A percentile compares a stretch with the other conserved stretches of the same genome.
Evolutionary conservation across 306 rosid genomes (phyloP).

Genomic region (Vicia sativa): DNA sequence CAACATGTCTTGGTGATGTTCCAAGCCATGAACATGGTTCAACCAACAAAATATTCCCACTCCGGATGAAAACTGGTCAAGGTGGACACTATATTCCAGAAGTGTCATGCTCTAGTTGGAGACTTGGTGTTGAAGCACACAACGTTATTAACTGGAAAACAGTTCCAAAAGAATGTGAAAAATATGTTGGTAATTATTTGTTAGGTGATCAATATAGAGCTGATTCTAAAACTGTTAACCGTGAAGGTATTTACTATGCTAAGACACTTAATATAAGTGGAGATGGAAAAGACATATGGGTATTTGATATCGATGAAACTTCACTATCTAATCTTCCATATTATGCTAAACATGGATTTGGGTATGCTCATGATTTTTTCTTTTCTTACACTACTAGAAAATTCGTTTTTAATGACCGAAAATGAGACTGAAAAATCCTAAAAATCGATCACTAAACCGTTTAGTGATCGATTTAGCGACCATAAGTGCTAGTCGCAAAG

Average conservation of each 20-base stretch:
- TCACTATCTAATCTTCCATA: slow-evolving; percentile 60
- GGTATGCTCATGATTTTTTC: slow-evolving; percentile 33
- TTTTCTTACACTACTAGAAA: too few species aligned
- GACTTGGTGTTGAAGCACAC: slow-evolving; percentile 61
- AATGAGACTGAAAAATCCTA: too few species aligned
- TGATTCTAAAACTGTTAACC: slow-evolving; percentile 46
- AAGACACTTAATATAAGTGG: slow-evolving; percentile 22
- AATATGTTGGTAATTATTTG: slow-evolving; percentile 58
- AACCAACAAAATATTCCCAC: slow-evolving; percentile 43
- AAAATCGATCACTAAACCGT: too few species aligned
- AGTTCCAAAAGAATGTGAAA: slow-evolving; percentile 46
- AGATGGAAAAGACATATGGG: slow-evolving; percentile 39
- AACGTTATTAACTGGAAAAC: slow-evolving; percentile 47
- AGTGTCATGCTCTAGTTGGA: slow-evolving; percentile 58
- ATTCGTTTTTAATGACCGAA: too few species aligned
- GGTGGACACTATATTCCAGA: slow-evolving; percentile 33
- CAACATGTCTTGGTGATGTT: slow-evolving; percentile 9
- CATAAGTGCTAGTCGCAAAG: too few species aligned
- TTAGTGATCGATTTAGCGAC: too few species aligned
- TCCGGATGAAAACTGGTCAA: slow-evolving; percentile 26
- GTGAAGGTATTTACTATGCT: slow-evolving; percentile 39
- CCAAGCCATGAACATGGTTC: slow-evolving; percentile 11
- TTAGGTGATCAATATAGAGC: slow-evolving; percentile 45
- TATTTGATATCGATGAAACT: slow-evolving; percentile 67
- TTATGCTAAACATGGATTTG: slow-evolving; percentile 52